Evolutionary conservation across 352 stramenopile species (phyloP).

Genomic region (Aphanomyces euteiches): DNA sequence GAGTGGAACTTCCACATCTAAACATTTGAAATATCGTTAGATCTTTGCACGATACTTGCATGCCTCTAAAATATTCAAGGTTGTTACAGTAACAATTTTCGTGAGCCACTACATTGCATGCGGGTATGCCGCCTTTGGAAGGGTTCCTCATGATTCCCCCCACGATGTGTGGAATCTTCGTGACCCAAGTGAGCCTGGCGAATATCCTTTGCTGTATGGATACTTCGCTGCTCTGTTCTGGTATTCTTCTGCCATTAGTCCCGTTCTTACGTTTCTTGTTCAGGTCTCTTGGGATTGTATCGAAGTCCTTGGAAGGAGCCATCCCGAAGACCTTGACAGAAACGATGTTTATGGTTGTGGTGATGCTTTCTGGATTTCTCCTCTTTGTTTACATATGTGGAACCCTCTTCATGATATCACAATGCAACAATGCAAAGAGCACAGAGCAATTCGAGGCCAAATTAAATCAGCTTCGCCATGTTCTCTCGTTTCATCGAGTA

Average conservation of each 20-base stretch:
- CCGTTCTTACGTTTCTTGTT: neutral
- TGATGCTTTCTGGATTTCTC: constrained; percentile 55
- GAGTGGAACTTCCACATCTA: neutral
- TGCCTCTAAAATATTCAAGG: constrained; percentile 25
- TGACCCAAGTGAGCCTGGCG: neutral
- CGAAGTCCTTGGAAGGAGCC: constrained; percentile 13
- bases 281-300: constrained; percentile 23
- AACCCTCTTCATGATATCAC: constrained; percentile 72
- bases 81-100: constrained; percentile 15
- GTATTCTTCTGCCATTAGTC: neutral
- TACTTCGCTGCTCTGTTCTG: constrained; percentile 28
- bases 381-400: constrained; percentile 66
- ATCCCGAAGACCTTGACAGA: constrained; percentile 38
- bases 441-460: constrained; percentile 21
- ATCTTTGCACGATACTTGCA: constrained; percentile 26
- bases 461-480: constrained; percentile 21
- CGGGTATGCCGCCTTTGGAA: constrained; percentile 7
- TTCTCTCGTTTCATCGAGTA: constrained; percentile 24
- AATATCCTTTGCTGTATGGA: neutral
- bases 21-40: neutral
- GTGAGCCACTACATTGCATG: constrained; percentile 18
- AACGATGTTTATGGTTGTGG: constrained; percentile 57
- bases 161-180: constrained; percentile 6
- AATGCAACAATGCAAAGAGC: constrained; percentile 28
- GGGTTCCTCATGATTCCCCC: neutral